Percentiles rank a stretch among this genome's conserved stretches.
Conservation (phyloP, 225 moss, liverwort and hornwort species). For the Rhytidiadelphus loreus region DNA sequence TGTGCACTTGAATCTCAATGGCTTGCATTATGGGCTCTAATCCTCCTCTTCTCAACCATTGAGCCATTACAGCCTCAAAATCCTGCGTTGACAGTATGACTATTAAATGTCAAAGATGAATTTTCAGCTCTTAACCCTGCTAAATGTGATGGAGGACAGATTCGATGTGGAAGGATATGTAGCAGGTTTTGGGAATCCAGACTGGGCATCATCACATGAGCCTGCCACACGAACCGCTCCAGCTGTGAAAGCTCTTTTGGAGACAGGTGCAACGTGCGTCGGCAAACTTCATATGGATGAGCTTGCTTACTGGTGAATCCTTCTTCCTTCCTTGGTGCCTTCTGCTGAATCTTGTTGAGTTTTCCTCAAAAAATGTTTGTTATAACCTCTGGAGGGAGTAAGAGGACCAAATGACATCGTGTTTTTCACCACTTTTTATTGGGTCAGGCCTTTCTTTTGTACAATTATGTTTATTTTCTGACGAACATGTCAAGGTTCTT, state of each 20-base stretch:
- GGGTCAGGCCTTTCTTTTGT: not conserved
- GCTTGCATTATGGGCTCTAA: not conserved
- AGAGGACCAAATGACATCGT: not conserved
- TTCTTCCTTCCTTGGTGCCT: not conserved
- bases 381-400: not conserved
- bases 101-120: not conserved
- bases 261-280: slow-evolving; percentile 81
- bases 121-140: not conserved
- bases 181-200: slow-evolving; percentile 86
- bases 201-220: slow-evolving; percentile 69
- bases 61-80: not conserved
- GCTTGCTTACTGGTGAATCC: slow-evolving; percentile 71
- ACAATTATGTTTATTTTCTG: not conserved
- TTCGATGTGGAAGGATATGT: slow-evolving; percentile 79
- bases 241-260: slow-evolving; percentile 53
- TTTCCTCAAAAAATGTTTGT: not conserved
- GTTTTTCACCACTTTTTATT: not conserved
- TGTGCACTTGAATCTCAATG: not conserved
- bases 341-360: not conserved
- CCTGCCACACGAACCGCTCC: slow-evolving; percentile 62
- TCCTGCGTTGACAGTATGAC: not conserved
- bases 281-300: slow-evolving; percentile 97
- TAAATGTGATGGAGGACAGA: slow-evolving; percentile 31
- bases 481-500: not conserved
- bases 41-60: not conserved